Percentiles rank a stretch among this genome's conserved stretches.
Evolutionary conservation across 2,329 filamentous ascomycete genomes (phyloP).

Genomic region (Epichloe hybrida): DNA sequence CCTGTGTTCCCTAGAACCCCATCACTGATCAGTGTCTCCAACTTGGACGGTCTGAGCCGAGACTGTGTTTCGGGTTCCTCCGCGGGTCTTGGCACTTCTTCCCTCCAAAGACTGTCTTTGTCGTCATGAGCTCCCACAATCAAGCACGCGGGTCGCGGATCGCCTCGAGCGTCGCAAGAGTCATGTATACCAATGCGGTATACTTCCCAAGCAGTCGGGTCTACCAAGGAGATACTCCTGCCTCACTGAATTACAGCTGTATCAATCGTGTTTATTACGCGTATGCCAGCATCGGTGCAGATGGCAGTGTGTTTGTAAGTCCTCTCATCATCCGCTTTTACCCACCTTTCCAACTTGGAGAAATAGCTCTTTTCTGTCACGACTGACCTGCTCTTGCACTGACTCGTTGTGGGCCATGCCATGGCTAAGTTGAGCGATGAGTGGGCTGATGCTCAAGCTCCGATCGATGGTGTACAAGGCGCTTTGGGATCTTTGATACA

Average conservation of each 20-base stretch:
- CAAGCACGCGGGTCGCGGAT: conserved; percentile 33
- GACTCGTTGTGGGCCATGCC: conserved; percentile 8
- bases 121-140: conserved; percentile 23
- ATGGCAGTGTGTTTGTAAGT: conserved; percentile 57
- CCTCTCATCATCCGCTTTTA: background rate
- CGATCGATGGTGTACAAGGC: conserved; percentile 57
- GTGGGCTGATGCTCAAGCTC: conserved; percentile 59
- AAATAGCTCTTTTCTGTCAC: no score
- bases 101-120: no score
- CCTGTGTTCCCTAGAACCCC: conserved; percentile 5
- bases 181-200: conserved; percentile 57
- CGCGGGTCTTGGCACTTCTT: no score
- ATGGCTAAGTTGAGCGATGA: conserved; percentile 57
- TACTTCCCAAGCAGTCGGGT: conserved; percentile 75
- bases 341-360: no score
- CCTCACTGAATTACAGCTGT: conserved; percentile 58
- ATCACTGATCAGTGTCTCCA: no score
- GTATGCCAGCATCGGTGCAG: conserved; percentile 36
- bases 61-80: no score
- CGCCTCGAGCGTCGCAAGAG: conserved; percentile 27
- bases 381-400: no score
- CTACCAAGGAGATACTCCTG: conserved; percentile 60
- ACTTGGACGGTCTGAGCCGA: no score
- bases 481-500: conserved; percentile 61
- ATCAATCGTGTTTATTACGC: conserved; percentile 34